phyloP scores from a whole-genome alignment of 2,329 filamentous ascomycete genomes.

The Nigrograna mackinnonii region DNA sequence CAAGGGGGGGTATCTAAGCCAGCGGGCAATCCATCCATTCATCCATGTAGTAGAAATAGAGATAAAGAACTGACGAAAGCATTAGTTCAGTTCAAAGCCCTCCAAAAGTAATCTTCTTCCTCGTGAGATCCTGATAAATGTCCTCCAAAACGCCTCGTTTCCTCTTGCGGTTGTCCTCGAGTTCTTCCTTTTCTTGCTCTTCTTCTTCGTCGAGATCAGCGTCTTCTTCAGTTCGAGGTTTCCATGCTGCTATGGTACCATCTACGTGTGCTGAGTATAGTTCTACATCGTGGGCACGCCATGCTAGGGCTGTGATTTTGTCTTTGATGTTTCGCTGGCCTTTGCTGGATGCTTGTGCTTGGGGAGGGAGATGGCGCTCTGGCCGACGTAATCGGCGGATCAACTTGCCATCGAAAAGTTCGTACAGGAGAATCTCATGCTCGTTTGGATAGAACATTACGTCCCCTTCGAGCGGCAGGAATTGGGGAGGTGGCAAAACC shows the following conservation, averaged over 20 bases:
- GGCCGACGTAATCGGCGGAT: slow-evolving; percentile 72
- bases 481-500: slow-evolving; percentile 61
- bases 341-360: slow-evolving; percentile 32
- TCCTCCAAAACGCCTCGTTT: slow-evolving; percentile 82
- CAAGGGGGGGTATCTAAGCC: too few species aligned
- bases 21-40: too few species aligned
- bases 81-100: slow-evolving; percentile 6
- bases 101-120: slow-evolving; percentile 66
- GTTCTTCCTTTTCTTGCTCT: slow-evolving; percentile 36
- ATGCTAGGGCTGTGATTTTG: slow-evolving; percentile 74
- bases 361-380: slow-evolving; percentile 32
- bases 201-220: slow-evolving; percentile 48
- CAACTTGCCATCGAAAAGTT: slow-evolving; percentile 76
- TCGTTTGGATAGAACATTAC: slow-evolving; percentile 79
- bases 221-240: slow-evolving; percentile 60
- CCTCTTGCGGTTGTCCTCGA: slow-evolving; percentile 48
- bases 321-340: slow-evolving; percentile 38
- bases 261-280: slow-evolving; percentile 85
- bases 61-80: too few species aligned
- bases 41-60: too few species aligned
- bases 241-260: slow-evolving; percentile 82
- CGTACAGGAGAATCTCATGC: slow-evolving; percentile 75
- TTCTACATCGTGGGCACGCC: slow-evolving; percentile 71
- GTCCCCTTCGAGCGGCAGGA: slow-evolving; percentile 62
- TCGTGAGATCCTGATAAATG: slow-evolving; percentile 77